These are phyloP conservation scores for Marasmius sp. DNA, from an alignment of 1,284 basidiomycete species.

Conservation along the genomic window DNA sequence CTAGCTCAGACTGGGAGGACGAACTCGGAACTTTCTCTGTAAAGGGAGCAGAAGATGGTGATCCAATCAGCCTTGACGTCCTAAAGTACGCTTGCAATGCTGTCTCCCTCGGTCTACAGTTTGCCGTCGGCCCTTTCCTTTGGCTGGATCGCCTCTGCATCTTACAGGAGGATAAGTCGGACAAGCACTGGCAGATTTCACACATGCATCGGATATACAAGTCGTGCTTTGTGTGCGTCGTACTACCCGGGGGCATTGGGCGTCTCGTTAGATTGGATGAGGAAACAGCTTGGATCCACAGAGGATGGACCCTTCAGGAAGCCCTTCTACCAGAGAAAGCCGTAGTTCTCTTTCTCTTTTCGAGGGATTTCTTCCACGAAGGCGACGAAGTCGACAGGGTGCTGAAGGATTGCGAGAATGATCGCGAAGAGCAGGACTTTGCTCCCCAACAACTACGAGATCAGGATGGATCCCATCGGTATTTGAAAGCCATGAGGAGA, in stretches of 20 bases:
- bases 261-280: conserved; percentile 1
- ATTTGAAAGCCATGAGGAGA: background rate
- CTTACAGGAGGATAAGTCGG: background rate
- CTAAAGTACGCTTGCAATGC: conserved; percentile 9
- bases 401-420: background rate
- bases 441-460: background rate
- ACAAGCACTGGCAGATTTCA: conserved; percentile 3
- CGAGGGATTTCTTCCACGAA: background rate
- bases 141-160: conserved; percentile 8
- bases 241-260: background rate
- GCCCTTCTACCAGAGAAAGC: background rate
- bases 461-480: background rate
- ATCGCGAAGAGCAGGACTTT: background rate
- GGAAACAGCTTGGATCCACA: conserved; percentile 2
- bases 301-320: conserved; percentile 4
- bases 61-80: conserved; percentile 18
- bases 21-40: conserved; percentile 11
- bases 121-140: background rate
- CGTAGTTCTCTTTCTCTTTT: conserved; percentile 1
- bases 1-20: background rate
- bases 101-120: background rate
- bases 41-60: conserved; percentile 15
- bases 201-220: background rate
- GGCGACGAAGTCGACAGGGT: background rate
- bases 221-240: background rate